Base-by-base conservation (phyloP, 257 asterid species). In the Fraxinus americana region DNA sequence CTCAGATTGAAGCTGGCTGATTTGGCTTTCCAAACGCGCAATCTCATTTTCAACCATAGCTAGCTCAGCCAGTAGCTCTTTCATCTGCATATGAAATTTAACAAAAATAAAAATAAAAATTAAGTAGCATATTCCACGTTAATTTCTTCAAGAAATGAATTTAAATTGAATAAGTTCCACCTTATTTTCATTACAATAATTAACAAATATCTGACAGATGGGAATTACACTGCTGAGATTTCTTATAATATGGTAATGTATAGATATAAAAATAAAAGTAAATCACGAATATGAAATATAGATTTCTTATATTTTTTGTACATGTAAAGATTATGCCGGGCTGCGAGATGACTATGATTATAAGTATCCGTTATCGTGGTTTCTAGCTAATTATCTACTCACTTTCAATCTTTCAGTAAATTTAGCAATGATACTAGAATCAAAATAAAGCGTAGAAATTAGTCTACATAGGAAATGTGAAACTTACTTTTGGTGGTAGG, bases 31-130 rank as follows among this genome's bases (percentile, higher is more conserved):
- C 34, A 94, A 80, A 23, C 91, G 83, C 3, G 79, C 70, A 79
- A 94, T 92, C 85, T 94, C 97, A 25, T 85, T 85, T 79, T 94
- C 97, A 1, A 94, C 97, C 90, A 89, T 84, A 11, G 91, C 86
- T 38, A 94, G 77, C 77, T 94, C 98, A 1, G 85, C 85, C 14
- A 94, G 71, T 1, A 90, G 43, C 86, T 92, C 97, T 82, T 91
- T 94, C 92, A 90, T 83, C 98, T 43, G 17, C 16, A 43, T 12
- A 43, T 43, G 52, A 43, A 12, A 43, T 43, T 11, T 43, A 43
- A 43, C 50, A 10, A 1, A 2, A 25, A 25, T 25, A 25, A 43
- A 39, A 39, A 34, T 32, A 8, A 39, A 39, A 39, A 41, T 41
- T 10, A 10, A 41, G 48, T 9, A 2, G 48, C 48, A 9, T 41